Evolutionary conservation across 2,329 filamentous ascomycete genomes (phyloP).

Genomic region (Penicillium sclerotiorum): DNA sequence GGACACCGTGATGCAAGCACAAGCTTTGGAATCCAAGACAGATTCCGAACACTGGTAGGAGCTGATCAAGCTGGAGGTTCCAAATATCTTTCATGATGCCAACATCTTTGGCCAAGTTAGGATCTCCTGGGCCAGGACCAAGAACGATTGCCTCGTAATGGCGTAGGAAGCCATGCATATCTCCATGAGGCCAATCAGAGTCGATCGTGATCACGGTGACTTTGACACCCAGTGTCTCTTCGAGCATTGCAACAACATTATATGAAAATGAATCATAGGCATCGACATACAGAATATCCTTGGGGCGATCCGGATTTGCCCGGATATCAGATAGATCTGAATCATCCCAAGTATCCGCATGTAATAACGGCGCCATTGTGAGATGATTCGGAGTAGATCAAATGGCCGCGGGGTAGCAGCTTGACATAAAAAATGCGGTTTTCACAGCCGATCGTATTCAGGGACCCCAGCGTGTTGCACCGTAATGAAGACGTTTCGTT

Average conservation of each 20-base stretch:
- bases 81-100: slow-evolving; percentile 80
- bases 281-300: slow-evolving; percentile 79
- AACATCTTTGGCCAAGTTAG: slow-evolving; percentile 71
- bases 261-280: slow-evolving; percentile 97
- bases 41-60: slow-evolving; percentile 81
- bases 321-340: neutral
- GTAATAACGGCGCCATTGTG: slow-evolving; percentile 36
- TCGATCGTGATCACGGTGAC: slow-evolving; percentile 76
- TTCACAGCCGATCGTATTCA: too few species aligned
- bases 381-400: neutral
- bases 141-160: slow-evolving; percentile 83
- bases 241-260: slow-evolving; percentile 84
- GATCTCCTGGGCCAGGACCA: slow-evolving; percentile 87
- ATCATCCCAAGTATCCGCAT: slow-evolving; percentile 28
- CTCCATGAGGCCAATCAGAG: slow-evolving; percentile 44
- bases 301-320: slow-evolving; percentile 8
- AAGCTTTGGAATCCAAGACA: slow-evolving; percentile 89
- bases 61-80: slow-evolving; percentile 60
- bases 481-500: too few species aligned
- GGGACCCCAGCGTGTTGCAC: too few species aligned
- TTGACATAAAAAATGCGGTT: too few species aligned
- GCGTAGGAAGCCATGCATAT: slow-evolving; percentile 53
- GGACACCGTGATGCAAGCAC: slow-evolving; percentile 67
- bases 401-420: slow-evolving; percentile 2
- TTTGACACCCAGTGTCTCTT: slow-evolving; percentile 66